phyloP scores from a whole-genome alignment of 1,284 basidiomycete genomes.

The Neonothopanus nambi region DNA sequence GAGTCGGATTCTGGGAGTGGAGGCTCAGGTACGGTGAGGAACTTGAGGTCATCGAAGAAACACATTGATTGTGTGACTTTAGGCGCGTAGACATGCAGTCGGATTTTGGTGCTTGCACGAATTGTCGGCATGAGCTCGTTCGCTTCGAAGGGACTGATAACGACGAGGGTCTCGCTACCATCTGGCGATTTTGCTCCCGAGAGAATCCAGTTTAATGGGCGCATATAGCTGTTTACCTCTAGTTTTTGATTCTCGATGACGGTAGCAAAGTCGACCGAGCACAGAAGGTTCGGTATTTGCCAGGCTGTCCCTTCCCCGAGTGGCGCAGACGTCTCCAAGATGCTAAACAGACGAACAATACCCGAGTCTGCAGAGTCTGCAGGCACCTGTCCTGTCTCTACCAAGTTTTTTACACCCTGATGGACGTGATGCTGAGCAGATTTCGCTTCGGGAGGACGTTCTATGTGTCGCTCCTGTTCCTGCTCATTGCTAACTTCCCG shows the following conservation, averaged over 20 bases:
- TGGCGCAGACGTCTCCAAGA: neutral
- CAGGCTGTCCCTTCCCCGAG: neutral
- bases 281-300: slow-evolving; percentile 19
- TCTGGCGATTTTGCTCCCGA: neutral
- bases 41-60: slow-evolving; percentile 39
- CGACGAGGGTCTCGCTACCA: slow-evolving; percentile 29
- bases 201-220: neutral
- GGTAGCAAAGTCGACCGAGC: slow-evolving; percentile 27
- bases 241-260: slow-evolving; percentile 41
- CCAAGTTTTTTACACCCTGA: too few species aligned
- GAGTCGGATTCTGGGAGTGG: too few species aligned
- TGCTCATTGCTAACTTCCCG: too few species aligned
- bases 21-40: too few species aligned
- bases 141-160: slow-evolving; percentile 46
- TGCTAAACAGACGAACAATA: too few species aligned
- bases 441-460: too few species aligned
- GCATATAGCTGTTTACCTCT: too few species aligned
- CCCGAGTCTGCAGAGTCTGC: too few species aligned
- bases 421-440: slow-evolving; percentile 14
- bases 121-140: slow-evolving; percentile 39
- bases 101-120: slow-evolving; percentile 31
- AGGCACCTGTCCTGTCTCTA: slow-evolving; percentile 14
- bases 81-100: slow-evolving; percentile 44
- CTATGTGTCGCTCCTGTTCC: slow-evolving; percentile 41
- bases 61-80: slow-evolving; percentile 33